Evolutionary conservation across 768 basidiomycete species (phyloP).

Genomic region (Leccinellum luteum): DNA sequence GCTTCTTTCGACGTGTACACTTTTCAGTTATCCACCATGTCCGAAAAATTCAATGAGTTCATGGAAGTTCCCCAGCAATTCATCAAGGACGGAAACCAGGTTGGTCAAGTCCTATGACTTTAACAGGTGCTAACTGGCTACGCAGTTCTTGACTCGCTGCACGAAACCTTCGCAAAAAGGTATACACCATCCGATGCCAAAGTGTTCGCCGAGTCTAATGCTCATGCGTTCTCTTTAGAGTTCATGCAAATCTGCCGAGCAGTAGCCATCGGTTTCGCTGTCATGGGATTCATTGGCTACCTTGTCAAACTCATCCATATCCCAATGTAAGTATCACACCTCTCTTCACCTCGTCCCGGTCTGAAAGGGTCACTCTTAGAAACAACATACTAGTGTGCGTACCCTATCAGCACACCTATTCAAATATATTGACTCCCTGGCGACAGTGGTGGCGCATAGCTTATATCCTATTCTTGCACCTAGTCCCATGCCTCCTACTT

Average conservation of each 20-base stretch:
- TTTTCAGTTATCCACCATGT: constrained; percentile 52
- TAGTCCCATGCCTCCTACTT: constrained; percentile 8
- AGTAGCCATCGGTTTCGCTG: constrained; percentile 94
- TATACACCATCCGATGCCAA: constrained; percentile 30
- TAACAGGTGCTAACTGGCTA: constrained; percentile 9
- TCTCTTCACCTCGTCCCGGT: background rate
- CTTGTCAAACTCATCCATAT: constrained; percentile 98
- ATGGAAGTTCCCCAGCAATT: constrained; percentile 91
- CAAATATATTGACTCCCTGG: constrained; percentile 24
- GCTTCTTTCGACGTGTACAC: constrained; percentile 12
- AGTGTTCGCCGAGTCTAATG: background rate
- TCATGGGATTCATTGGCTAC: constrained; percentile 99
- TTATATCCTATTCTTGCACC: constrained; percentile 18
- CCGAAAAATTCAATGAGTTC: constrained; percentile 89
- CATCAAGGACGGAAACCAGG: constrained; percentile 90
- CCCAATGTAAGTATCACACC: constrained; percentile 73
- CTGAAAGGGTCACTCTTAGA: constrained; percentile 42
- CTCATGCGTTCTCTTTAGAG: constrained; percentile 49
- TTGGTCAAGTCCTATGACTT: constrained; percentile 33
- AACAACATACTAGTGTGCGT: constrained; percentile 98
- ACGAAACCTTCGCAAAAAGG: constrained; percentile 97
- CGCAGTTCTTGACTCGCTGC: constrained; percentile 92
- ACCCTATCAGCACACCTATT: background rate
- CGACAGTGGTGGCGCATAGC: constrained; percentile 73
- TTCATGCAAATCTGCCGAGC: constrained; percentile 94